phyloP scores from a whole-genome alignment of 805 yeast species.

The Suhomyces sp. region DNA sequence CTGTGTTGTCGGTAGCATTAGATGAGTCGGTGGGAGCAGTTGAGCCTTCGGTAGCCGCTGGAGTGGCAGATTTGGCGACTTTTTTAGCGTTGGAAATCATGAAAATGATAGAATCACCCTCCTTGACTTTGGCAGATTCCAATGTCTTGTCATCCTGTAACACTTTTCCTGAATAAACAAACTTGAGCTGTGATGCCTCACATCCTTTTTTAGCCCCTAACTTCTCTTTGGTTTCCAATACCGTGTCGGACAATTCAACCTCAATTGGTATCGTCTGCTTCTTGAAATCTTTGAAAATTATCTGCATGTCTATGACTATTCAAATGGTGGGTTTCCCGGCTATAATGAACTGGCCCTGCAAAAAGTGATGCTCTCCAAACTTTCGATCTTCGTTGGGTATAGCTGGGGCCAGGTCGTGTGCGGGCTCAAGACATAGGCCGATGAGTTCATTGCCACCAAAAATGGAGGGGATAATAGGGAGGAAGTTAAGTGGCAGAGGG shows the following conservation, averaged over 20 bases:
- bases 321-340: neutral
- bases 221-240: constrained; percentile 65
- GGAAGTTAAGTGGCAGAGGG: neutral
- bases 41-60: constrained; percentile 12
- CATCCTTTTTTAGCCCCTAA: constrained; percentile 67
- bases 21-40: constrained; percentile 16
- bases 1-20: constrained; percentile 17
- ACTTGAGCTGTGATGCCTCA: constrained; percentile 72
- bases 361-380: neutral
- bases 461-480: neutral
- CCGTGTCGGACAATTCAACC: constrained; percentile 65
- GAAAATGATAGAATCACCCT: constrained; percentile 84
- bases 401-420: neutral
- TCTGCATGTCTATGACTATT: constrained; percentile 50
- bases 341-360: neutral
- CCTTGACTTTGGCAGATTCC: constrained; percentile 71
- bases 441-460: neutral
- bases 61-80: constrained; percentile 21
- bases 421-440: neutral
- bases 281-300: constrained; percentile 87
- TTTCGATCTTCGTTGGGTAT: neutral
- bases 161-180: constrained; percentile 90
- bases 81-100: constrained; percentile 63
- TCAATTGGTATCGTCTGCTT: constrained; percentile 84
- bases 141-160: constrained; percentile 79